Conservation (phyloP, 441 rosid genomes). For the Adansonia madagascariensis region DNA sequence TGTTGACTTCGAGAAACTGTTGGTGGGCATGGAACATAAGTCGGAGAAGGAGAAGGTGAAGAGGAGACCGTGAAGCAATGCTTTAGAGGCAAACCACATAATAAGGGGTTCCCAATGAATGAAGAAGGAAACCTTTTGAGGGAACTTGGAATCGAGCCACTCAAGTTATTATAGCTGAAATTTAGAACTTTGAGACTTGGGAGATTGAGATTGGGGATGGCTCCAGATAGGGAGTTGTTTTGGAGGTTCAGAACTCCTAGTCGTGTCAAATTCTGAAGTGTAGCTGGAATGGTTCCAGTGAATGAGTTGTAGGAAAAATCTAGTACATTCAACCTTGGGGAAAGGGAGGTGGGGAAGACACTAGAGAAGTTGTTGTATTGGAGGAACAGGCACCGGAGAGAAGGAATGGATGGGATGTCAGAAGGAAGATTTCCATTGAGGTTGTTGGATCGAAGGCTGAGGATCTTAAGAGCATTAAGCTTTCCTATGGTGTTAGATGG, state of each 20-base stretch:
- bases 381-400: slow-evolving; percentile 53
- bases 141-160: slow-evolving; percentile 52
- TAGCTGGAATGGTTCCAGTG: slow-evolving; percentile 49
- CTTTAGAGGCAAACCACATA: slow-evolving; percentile 50
- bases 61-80: slow-evolving; percentile 39
- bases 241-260: slow-evolving; percentile 47
- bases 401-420: slow-evolving; percentile 54
- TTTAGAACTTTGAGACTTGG: slow-evolving; percentile 51
- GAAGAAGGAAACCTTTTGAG: slow-evolving; percentile 44
- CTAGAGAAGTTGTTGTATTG: slow-evolving; percentile 62
- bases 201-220: slow-evolving; percentile 42
- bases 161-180: slow-evolving; percentile 51
- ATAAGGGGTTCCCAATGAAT: slow-evolving; percentile 51
- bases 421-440: slow-evolving; percentile 55
- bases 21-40: slow-evolving; percentile 35
- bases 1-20: slow-evolving; percentile 27
- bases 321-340: slow-evolving; percentile 45
- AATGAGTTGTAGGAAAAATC: slow-evolving; percentile 65
- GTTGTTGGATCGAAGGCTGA: slow-evolving; percentile 65
- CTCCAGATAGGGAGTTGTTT: slow-evolving; percentile 54
- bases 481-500: slow-evolving; percentile 50
- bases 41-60: slow-evolving; percentile 37
- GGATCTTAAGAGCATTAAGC: slow-evolving; percentile 50
- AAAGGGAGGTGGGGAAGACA: slow-evolving; percentile 32
- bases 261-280: slow-evolving; percentile 40